Conservation (phyloP, 2,329 filamentous ascomycete species). For the Emericellopsis cladophorae region DNA sequence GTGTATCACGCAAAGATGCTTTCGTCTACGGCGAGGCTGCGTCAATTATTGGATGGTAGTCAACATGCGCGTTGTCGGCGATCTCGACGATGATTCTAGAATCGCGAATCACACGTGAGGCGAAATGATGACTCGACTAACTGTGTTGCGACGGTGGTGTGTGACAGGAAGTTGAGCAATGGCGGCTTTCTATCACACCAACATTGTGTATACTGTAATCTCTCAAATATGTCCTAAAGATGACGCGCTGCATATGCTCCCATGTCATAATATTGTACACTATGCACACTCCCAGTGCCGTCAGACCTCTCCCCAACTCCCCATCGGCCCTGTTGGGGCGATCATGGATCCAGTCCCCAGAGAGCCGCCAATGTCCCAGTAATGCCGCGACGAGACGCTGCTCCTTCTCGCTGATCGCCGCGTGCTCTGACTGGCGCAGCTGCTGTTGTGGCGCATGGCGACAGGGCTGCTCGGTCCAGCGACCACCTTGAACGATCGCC, state of each 20-base stretch:
- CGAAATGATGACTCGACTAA: background rate
- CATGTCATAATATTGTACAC: background rate
- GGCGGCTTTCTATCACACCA: background rate
- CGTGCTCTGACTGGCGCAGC: slow-evolving; percentile 81
- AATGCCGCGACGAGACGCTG: slow-evolving; percentile 66
- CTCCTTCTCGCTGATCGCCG: slow-evolving; percentile 57
- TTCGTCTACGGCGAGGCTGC: too few relatives aligned
- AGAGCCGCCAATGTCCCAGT: slow-evolving; percentile 82
- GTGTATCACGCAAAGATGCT: background rate
- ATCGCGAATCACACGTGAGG: background rate
- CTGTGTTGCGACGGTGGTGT: background rate
- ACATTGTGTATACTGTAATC: too few relatives aligned
- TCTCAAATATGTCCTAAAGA: too few relatives aligned
- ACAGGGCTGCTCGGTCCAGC: slow-evolving; percentile 32
- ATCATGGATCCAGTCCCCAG: slow-evolving; percentile 64
- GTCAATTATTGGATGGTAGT: too few relatives aligned
- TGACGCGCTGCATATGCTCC: too few relatives aligned
- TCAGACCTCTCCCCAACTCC: slow-evolving; percentile 66
- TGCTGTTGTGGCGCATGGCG: slow-evolving; percentile 40
- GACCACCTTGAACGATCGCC: slow-evolving; percentile 42
- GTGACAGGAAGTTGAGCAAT: background rate
- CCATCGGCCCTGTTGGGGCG: slow-evolving; percentile 53
- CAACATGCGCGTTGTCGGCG: too few relatives aligned
- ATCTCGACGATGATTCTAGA: too few relatives aligned
- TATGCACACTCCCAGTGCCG: too few relatives aligned